Evolutionary conservation across 2,329 filamentous ascomycete species (phyloP).

Genomic region (Hypocrella siamensis): DNA sequence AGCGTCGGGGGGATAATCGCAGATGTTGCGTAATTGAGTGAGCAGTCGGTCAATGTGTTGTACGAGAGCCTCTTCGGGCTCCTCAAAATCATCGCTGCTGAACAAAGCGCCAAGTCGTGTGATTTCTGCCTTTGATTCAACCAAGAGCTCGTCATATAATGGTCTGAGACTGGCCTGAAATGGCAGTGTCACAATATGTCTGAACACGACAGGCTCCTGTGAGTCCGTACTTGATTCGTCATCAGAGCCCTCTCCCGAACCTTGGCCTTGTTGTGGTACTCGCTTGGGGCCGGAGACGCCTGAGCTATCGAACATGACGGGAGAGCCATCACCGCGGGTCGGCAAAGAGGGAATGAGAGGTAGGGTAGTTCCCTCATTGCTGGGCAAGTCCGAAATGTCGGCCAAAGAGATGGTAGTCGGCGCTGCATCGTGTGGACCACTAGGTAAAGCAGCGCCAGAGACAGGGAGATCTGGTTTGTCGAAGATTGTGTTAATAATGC

Average conservation of each 20-base stretch:
- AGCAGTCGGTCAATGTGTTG: conserved; percentile 36
- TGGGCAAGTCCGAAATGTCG: conserved; percentile 16
- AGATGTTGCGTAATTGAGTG: conserved; percentile 33
- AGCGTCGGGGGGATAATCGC: conserved; percentile 39
- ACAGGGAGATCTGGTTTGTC: conserved; percentile 6
- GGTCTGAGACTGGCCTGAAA: conserved; percentile 36
- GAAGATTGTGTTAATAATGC: conserved; percentile 9
- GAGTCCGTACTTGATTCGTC: conserved; percentile 7
- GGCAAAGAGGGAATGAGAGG: conserved; percentile 9
- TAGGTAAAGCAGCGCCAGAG: conserved; percentile 8
- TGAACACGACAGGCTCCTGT: conserved; percentile 8
- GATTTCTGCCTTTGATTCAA: conserved; percentile 26
- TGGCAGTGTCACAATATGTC: conserved; percentile 40
- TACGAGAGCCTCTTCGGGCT: conserved; percentile 23
- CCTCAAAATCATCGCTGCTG: conserved; percentile 18
- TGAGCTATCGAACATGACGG: conserved; percentile 8
- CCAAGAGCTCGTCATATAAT: conserved; percentile 34
- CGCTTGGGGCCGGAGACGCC: conserved; percentile 11
- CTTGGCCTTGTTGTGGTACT: too few species aligned
- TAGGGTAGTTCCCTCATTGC: conserved; percentile 8
- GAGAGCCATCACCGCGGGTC: conserved; percentile 6
- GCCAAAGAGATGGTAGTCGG: conserved; percentile 22
- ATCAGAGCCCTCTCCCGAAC: conserved; percentile 8
- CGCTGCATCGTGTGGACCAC: conserved; percentile 8
- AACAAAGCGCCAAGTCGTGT: conserved; percentile 28